Evolutionary conservation across 2,329 filamentous ascomycete genomes (phyloP), one percentile per base, ranked within the genome.

Genomic region (Fusarium sp.): DNA sequence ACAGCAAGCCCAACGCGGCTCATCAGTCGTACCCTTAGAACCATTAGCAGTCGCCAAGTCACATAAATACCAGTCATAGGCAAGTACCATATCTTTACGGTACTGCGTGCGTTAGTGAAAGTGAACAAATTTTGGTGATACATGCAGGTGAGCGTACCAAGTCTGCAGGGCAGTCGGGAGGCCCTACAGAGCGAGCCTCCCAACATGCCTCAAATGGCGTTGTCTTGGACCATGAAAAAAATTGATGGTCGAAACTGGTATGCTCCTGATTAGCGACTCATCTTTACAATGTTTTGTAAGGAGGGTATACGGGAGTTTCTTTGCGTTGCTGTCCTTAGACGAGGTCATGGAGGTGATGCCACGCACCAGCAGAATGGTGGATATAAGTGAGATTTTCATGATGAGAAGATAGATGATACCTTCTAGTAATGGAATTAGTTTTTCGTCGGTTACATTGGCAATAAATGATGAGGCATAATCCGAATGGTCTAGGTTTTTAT

Each of bases 241-340:
- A 37, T 2, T 18, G 34, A n/a, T 2, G 12, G 10, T 37, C 34
- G 18, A 37, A 37, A n/a, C 18, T n/a, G 10, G 6, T 12, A n/a
- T 37, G 16, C 2, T 37, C 10, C 3, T 12, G 6, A 4, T 37
- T 2, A 37, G 34, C 18, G 18, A 37, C 18, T 0, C 3, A 6
- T 11, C 18, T n/a, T 4, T 4, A n/a, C 4, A n/a, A 37, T 4
- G 5, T 0, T n/a, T 12, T 12, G 7, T 7, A n/a, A n/a, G 18
- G 34, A n/a, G 0, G 18, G 6, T 0, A 37, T 37, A 37, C 34
- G 18, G 18, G 1, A n/a, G 6, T 12, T 10, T n/a, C 3, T n/a
- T 12, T 37, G 34, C 10, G 0, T n/a, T 4, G 18, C 5, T 37
- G 34, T 2, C 2, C 18, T 37, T 4, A 4, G 34, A 37, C 0